phyloP scores from a whole-genome alignment of 208 protist genomes.

The Trypanosoma conorhini region DNA sequence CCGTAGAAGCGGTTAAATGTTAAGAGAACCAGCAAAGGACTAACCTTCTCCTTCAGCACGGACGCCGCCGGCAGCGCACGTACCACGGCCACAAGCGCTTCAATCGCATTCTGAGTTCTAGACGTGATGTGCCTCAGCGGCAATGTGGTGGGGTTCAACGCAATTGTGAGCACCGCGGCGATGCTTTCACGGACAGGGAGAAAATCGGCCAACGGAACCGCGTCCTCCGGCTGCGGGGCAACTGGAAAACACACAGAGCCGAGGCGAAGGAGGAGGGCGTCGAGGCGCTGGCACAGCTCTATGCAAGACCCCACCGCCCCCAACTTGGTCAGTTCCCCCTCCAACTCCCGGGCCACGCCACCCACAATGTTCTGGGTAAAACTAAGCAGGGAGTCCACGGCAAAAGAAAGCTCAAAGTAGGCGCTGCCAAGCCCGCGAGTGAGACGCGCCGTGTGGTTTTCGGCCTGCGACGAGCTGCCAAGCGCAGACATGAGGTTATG shows the following conservation, averaged over 20 bases:
- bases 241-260: conserved; percentile 52
- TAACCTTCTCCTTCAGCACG: conserved; percentile 46
- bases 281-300: conserved; percentile 61
- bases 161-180: conserved; percentile 44
- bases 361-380: conserved; percentile 62
- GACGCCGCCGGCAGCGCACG: conserved; percentile 36
- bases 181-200: conserved; percentile 47
- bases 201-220: conserved; percentile 24
- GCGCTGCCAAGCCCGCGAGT: conserved; percentile 65
- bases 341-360: conserved; percentile 52
- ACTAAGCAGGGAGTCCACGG: conserved; percentile 64
- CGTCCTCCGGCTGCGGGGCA: conserved; percentile 9
- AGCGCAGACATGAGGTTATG: conserved; percentile 38
- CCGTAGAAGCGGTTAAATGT: conserved; percentile 89
- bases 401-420: conserved; percentile 82
- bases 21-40: conserved; percentile 61
- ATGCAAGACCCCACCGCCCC: conserved; percentile 43
- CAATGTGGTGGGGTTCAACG: conserved; percentile 54
- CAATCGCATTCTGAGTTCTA: conserved; percentile 59
- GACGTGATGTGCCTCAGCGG: conserved; percentile 52
- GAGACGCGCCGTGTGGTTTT: conserved; percentile 27
- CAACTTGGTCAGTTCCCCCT: conserved; percentile 29
- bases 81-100: conserved; percentile 63
- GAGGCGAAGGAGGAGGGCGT: conserved; percentile 64
- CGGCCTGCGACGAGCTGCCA: conserved; percentile 24